Conservation (phyloP, 148 eudicot species). For the Rhododendron mucronatum region DNA sequence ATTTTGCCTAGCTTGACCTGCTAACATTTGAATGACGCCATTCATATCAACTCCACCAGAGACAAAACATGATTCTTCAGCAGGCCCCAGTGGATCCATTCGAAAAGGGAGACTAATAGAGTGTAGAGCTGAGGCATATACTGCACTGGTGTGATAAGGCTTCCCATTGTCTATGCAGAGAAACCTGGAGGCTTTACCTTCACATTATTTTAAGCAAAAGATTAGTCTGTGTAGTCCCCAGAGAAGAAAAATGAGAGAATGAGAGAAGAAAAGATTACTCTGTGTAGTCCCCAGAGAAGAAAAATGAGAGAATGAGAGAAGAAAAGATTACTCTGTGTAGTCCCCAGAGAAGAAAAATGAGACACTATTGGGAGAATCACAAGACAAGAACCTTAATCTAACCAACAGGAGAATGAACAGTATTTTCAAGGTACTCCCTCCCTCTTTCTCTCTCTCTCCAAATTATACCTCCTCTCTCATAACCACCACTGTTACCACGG, state of each 20-base stretch:
- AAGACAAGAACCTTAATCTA: not conserved
- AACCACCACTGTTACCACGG: not conserved
- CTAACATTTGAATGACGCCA: slow-evolving; percentile 59
- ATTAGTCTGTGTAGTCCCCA: not conserved
- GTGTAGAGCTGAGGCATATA: slow-evolving; percentile 90
- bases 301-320: not conserved
- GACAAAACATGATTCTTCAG: slow-evolving; percentile 34
- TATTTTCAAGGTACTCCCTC: not conserved
- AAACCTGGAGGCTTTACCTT: slow-evolving; percentile 52
- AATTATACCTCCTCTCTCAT: not conserved
- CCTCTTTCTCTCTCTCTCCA: not conserved
- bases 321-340: not conserved
- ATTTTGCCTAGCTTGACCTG: slow-evolving; percentile 73
- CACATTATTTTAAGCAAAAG: slow-evolving; percentile 18
- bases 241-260: not conserved
- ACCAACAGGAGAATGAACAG: not conserved
- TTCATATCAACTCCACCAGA: slow-evolving; percentile 58
- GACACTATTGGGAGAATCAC: not conserved
- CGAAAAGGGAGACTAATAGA: slow-evolving; percentile 80
- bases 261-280: not conserved
- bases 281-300: not conserved
- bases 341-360: not conserved
- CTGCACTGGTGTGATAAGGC: slow-evolving; percentile 75
- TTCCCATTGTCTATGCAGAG: slow-evolving; percentile 61
- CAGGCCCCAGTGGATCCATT: slow-evolving; percentile 63